Evolutionary conservation across 148 eudicot species (phyloP).

Genomic region (Rhododendron williamsianum): DNA sequence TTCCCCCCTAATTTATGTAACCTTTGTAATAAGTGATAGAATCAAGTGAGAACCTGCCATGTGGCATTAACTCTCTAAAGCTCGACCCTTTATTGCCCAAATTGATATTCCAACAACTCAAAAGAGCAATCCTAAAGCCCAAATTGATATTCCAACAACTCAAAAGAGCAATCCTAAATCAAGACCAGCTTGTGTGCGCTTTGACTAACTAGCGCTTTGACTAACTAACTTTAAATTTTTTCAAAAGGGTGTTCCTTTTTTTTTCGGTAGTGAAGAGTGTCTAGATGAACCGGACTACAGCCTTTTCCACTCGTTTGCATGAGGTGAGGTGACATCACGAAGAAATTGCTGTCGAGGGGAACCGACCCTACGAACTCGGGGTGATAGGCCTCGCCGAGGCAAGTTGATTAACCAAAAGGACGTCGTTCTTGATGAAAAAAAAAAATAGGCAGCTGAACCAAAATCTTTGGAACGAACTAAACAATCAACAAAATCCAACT

Average conservation of each 20-base stretch:
- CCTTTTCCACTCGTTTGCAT: too few relatives aligned
- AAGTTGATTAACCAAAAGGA: background rate
- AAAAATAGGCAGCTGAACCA: background rate
- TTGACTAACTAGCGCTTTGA: too few relatives aligned
- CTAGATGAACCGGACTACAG: background rate
- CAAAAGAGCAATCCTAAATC: background rate
- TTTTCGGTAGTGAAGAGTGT: too few relatives aligned
- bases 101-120: background rate
- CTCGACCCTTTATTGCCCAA: too few relatives aligned
- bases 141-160: background rate
- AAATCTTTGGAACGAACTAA: background rate
- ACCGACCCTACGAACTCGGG: background rate
- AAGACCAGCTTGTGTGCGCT: too few relatives aligned
- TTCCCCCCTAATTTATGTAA: background rate
- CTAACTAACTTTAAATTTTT: background rate
- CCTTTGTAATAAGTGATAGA: background rate
- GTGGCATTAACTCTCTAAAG: background rate
- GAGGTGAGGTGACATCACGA: background rate
- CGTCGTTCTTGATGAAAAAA: background rate
- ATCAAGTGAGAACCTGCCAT: background rate
- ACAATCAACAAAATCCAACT: background rate
- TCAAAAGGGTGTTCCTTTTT: too few relatives aligned
- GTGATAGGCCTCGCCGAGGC: background rate
- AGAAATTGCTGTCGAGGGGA: background rate
- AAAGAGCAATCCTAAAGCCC: too few relatives aligned